These are phyloP conservation scores for Bimuria novae-zelandiae DNA, from an alignment of 2,329 filamentous ascomycete genomes.

Conservation along the genomic window DNA sequence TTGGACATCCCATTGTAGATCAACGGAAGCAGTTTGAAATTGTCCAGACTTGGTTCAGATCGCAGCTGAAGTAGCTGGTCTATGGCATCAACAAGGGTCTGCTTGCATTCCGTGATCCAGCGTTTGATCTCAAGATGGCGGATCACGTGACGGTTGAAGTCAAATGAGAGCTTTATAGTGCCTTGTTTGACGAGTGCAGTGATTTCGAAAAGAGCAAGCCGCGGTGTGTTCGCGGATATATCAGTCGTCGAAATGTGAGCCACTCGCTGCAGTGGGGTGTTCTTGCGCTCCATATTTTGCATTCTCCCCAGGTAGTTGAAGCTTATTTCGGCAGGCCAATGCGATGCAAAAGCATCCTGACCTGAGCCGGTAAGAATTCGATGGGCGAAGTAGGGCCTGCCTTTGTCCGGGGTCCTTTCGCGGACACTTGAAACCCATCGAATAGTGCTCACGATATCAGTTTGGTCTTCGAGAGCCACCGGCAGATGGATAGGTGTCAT, in stretches of 20 bases:
- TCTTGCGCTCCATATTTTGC: slow-evolving; percentile 37
- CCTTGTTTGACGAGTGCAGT: slow-evolving; percentile 37
- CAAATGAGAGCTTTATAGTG: slow-evolving; percentile 37
- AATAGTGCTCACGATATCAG: slow-evolving; percentile 38
- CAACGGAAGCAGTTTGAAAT: slow-evolving; percentile 38
- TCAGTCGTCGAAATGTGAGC: slow-evolving; percentile 28
- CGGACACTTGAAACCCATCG: slow-evolving; percentile 41
- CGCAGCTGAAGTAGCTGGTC: slow-evolving; percentile 34
- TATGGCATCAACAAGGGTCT: slow-evolving; percentile 36
- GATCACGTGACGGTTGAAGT: slow-evolving; percentile 38
- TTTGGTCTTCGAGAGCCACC: slow-evolving; percentile 26
- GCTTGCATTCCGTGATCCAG: slow-evolving; percentile 36
- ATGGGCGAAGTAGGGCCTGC: slow-evolving; percentile 39
- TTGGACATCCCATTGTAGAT: slow-evolving; percentile 36
- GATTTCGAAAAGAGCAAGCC: slow-evolving; percentile 39
- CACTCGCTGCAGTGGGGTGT: slow-evolving; percentile 30
- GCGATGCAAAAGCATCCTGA: slow-evolving; percentile 29
- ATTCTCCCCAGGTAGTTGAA: slow-evolving; percentile 42
- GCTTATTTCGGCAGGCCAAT: slow-evolving; percentile 40
- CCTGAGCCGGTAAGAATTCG: slow-evolving; percentile 31
- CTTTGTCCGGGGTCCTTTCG: slow-evolving; percentile 37
- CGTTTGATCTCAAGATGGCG: slow-evolving; percentile 31
- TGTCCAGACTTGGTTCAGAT: slow-evolving; percentile 31
- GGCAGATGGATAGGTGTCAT: slow-evolving; percentile 35
- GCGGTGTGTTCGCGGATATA: slow-evolving; percentile 31